Evolutionary conservation across 148 eudicot genomes (phyloP), one percentile per base, ranked within the genome.

Genomic region (Silene latifolia): DNA sequence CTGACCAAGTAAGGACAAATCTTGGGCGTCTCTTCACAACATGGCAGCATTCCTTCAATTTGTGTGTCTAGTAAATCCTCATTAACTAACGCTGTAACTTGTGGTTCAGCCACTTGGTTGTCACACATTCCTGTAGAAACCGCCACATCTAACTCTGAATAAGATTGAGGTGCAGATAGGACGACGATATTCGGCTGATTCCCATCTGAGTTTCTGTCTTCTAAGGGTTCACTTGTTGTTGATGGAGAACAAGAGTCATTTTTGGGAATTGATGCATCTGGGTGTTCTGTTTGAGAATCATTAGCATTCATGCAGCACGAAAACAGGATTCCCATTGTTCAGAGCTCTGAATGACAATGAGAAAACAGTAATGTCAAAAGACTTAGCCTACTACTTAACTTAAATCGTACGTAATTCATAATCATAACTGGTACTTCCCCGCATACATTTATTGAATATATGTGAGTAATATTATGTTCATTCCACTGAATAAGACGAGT

Each of bases 311-410:
- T 24, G 72, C 78, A 74, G 59, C 76, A 51, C 9, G 24, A 25
- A 27, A 72, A 32, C 59, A 72, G 8, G 10, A 65, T 51, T 1
- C 73, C 78, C 78, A 76, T 76, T 57, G 15, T 58, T 58, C 15
- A 58, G 11, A 23, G 7, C 57, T 67, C 58, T 68, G 78, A 59
- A 68, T 76, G 56, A 67, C 15, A 2, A 15, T 7, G 6, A 35
- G 39, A 35, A 35, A 35, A 35, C 39, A 35, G 39, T 35, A 35
- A 35, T 2, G 20, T 24, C n/a, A 24, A 62, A 19, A 8, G 6
- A 35, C 39, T 35, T 27, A 27, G 29, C 1, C 29, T 2, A 27
- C 2, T 27, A 27, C 29, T 27, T 27, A 27, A 27, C 29, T 1
- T 27, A 27, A 27, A 27, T 27, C 29, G 2, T n/a, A n/a, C n/a